These are phyloP conservation scores for Komagataella pastoris DNA, from an alignment of 805 yeast species.

Conservation along the genomic window DNA sequence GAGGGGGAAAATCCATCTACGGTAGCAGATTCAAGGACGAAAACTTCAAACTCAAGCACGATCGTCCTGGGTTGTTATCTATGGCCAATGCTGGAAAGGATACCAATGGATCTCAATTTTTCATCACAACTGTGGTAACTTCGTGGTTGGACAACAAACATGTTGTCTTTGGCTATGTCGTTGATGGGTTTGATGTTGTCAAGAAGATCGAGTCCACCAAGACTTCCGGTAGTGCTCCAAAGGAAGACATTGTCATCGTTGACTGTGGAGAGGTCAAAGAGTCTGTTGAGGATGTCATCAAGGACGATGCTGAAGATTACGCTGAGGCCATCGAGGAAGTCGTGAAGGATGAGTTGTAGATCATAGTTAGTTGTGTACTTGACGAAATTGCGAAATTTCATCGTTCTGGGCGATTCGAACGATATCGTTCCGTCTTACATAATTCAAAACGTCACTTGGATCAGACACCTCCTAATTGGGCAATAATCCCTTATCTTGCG, in stretches of 20 bases:
- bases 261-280: conserved; percentile 54
- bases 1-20: conserved; percentile 65
- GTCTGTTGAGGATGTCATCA: conserved; percentile 9
- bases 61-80: conserved; percentile 53
- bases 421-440: background rate
- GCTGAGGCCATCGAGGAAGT: conserved; percentile 5
- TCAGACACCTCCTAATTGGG: background rate
- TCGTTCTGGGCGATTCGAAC: background rate
- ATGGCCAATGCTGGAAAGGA: conserved; percentile 74
- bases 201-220: conserved; percentile 58
- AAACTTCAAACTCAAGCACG: conserved; percentile 54
- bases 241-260: conserved; percentile 45
- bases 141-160: conserved; percentile 90
- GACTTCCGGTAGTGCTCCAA: conserved; percentile 68
- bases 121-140: conserved; percentile 84
- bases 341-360: conserved; percentile 22
- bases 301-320: conserved; percentile 12
- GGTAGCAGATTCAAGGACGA: conserved; percentile 59
- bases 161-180: conserved; percentile 92
- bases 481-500: background rate
- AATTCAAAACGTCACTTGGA: background rate
- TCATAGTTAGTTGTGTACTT: background rate
- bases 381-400: background rate
- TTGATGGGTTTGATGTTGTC: conserved; percentile 80
- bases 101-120: conserved; percentile 90